Evolutionary conservation across 176 grass and related monocot species (phyloP).

Genomic region (Oryza nivara): DNA sequence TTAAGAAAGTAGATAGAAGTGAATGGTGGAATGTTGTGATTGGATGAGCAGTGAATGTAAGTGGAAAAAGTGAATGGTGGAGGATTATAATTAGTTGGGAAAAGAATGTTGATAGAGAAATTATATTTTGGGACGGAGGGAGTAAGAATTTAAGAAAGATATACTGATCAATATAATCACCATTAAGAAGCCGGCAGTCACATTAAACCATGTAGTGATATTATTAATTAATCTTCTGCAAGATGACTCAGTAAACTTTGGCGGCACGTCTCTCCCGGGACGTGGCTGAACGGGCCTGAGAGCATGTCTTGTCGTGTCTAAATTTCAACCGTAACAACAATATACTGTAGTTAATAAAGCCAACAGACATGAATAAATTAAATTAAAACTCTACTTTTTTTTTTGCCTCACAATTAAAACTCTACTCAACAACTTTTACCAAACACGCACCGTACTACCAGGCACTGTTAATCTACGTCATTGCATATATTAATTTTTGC

Average conservation of each 20-base stretch:
- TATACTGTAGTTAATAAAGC: neutral
- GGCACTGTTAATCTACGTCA: neutral
- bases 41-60: too few relatives aligned
- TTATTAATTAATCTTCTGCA: neutral
- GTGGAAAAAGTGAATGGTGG: too few relatives aligned
- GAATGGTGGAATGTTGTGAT: too few relatives aligned
- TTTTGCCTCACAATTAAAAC: too few relatives aligned
- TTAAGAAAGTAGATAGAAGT: too few relatives aligned
- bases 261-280: neutral
- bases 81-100: too few relatives aligned
- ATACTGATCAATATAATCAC: neutral
- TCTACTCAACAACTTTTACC: neutral
- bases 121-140: too few relatives aligned
- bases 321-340: neutral
- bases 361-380: neutral
- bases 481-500: neutral
- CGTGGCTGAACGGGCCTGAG: neutral
- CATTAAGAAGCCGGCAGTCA: neutral
- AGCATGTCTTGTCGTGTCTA: neutral
- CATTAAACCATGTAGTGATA: neutral
- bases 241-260: neutral
- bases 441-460: neutral
- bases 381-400: neutral
- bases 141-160: neutral
- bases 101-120: too few relatives aligned